Evolutionary conservation across 768 basidiomycete species (phyloP).

Genomic region (Serendipita sp.): DNA sequence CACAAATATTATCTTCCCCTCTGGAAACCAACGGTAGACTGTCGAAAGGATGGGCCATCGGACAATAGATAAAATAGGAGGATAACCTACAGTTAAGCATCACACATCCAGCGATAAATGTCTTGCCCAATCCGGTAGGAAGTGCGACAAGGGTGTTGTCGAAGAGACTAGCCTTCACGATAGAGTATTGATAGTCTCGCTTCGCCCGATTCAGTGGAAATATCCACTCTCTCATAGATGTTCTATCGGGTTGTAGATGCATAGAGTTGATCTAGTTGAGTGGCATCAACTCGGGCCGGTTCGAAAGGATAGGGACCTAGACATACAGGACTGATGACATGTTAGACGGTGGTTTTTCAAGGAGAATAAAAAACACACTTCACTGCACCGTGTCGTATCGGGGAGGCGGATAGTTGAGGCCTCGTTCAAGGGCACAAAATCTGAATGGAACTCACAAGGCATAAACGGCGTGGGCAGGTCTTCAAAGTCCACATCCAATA

Average conservation of each 20-base stretch:
- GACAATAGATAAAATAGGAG: neutral
- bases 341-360: too few species aligned
- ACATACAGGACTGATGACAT: too few species aligned
- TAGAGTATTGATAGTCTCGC: constrained; percentile 90
- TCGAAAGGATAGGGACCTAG: too few species aligned
- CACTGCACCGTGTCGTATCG: too few species aligned
- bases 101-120: constrained; percentile 90
- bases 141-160: constrained; percentile 89
- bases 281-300: too few species aligned
- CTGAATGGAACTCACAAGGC: constrained; percentile 30
- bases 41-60: constrained; percentile 9
- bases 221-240: constrained; percentile 73
- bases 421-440: too few species aligned
- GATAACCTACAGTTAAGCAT: constrained; percentile 77
- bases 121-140: constrained; percentile 94
- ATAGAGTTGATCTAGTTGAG: constrained; percentile 22
- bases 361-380: too few species aligned
- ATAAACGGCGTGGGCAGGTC: constrained; percentile 74
- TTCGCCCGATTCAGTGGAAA: constrained; percentile 79
- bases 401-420: too few species aligned
- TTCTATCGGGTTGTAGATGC: constrained; percentile 61
- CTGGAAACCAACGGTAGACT: constrained; percentile 89
- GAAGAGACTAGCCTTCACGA: constrained; percentile 67
- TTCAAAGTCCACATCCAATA: constrained; percentile 41
- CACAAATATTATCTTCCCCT: constrained; percentile 84